Percentiles rank a stretch among this genome's conserved stretches.
Evolutionary conservation across 2,329 filamentous ascomycete species (phyloP).

Genomic region (Fusarium sp.): DNA sequence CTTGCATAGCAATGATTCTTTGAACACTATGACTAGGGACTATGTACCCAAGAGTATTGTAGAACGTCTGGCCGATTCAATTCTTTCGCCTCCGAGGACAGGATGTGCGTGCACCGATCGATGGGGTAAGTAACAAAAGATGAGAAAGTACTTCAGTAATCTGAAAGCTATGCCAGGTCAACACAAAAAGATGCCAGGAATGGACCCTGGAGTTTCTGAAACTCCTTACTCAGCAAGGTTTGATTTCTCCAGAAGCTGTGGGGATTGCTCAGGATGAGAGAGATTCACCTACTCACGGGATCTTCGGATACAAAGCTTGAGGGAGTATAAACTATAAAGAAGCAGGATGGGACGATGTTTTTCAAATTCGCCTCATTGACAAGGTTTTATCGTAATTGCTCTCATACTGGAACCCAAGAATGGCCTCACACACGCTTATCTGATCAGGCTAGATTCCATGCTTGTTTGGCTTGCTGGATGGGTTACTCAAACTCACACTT

Average conservation of each 20-base stretch:
- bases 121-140: not conserved
- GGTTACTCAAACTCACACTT: too few relatives aligned
- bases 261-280: not conserved
- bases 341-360: not conserved
- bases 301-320: not conserved
- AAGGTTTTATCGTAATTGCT: not conserved
- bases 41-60: not conserved
- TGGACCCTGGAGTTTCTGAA: not conserved
- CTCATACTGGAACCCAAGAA: not conserved
- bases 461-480: too few relatives aligned
- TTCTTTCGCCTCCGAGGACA: not conserved
- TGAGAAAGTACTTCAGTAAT: not conserved
- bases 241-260: not conserved
- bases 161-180: not conserved
- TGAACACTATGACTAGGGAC: not conserved
- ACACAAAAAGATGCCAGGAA: not conserved
- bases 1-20: fast-evolving
- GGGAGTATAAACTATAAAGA: too few relatives aligned
- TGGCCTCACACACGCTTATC: not conserved
- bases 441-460: not conserved
- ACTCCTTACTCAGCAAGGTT: not conserved
- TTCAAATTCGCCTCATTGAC: not conserved
- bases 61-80: not conserved
- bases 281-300: not conserved
- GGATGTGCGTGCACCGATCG: not conserved